phyloP scores from a whole-genome alignment of 495 filamentous ascomycete genomes.

The Xylaria nigripes region DNA sequence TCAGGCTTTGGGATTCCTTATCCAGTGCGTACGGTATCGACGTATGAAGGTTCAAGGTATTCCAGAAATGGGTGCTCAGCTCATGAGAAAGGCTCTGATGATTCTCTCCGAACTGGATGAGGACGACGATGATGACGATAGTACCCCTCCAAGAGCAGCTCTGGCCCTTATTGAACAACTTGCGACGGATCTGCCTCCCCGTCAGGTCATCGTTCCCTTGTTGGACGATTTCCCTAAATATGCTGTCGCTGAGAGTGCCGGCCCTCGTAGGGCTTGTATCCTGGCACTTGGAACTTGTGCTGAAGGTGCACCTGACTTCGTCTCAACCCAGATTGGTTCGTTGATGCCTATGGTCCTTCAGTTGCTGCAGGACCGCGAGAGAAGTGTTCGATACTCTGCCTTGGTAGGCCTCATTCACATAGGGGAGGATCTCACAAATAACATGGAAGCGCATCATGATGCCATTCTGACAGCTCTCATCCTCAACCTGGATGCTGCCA shows the following conservation, averaged over 20 bases:
- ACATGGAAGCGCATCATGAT: constrained; percentile 74
- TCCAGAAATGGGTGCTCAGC: constrained; percentile 63
- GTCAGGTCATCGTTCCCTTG: constrained; percentile 88
- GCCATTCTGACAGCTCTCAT: constrained; percentile 74
- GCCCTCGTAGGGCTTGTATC: constrained; percentile 81
- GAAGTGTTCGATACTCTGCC: constrained; percentile 76
- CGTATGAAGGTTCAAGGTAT: constrained; percentile 92
- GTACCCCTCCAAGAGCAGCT: constrained; percentile 81
- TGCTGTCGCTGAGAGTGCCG: constrained; percentile 60
- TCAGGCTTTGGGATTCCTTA: constrained; percentile 87
- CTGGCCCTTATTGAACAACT: constrained; percentile 83
- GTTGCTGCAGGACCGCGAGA: constrained; percentile 73
- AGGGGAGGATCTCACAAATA: constrained; percentile 86
- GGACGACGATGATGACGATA: constrained; percentile 77
- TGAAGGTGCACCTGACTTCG: constrained; percentile 93
- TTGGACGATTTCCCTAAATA: constrained; percentile 77
- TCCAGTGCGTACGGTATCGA: constrained; percentile 83
- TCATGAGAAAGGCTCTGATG: constrained; percentile 75
- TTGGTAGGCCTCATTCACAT: constrained; percentile 78
- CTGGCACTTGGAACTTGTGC: constrained; percentile 88
- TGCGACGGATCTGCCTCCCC: constrained; percentile 76
- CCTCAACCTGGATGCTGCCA: constrained; percentile 77
- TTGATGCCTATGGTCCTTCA: constrained; percentile 81
- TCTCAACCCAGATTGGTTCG: constrained; percentile 76
- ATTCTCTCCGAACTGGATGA: constrained; percentile 83